Evolutionary conservation across 2,329 filamentous ascomycete species (phyloP).

Genomic region (Cordyceps tenuipes): DNA sequence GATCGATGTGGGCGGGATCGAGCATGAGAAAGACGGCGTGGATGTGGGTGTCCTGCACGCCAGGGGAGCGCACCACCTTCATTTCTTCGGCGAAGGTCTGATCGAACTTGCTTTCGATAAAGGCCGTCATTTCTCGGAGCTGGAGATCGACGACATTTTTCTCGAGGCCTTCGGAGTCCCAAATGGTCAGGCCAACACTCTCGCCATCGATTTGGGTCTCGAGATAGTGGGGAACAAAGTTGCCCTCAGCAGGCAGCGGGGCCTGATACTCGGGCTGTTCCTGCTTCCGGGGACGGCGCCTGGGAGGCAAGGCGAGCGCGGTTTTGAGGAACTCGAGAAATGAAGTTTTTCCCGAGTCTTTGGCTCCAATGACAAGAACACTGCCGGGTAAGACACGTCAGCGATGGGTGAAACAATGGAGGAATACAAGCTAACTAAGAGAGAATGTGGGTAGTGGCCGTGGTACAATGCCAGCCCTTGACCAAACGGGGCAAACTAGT

Average conservation of each 20-base stretch:
- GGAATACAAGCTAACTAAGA: neutral
- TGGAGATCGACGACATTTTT: slow-evolving; percentile 94
- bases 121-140: slow-evolving; percentile 80
- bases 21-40: slow-evolving; percentile 91
- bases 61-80: slow-evolving; percentile 89
- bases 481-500: neutral
- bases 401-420: neutral
- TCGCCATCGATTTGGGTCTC: slow-evolving; percentile 93
- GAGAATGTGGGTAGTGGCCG: neutral
- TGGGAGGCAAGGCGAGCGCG: slow-evolving; percentile 71
- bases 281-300: slow-evolving; percentile 56
- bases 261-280: slow-evolving; percentile 52
- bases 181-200: slow-evolving; percentile 83
- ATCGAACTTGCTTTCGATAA: slow-evolving; percentile 96
- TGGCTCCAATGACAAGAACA: slow-evolving; percentile 81
- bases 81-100: slow-evolving; percentile 97
- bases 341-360: slow-evolving; percentile 86
- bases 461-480: neutral
- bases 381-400: slow-evolving; percentile 36
- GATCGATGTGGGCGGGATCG: slow-evolving; percentile 77
- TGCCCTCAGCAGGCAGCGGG: slow-evolving; percentile 48
- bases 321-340: slow-evolving; percentile 94
- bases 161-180: slow-evolving; percentile 93
- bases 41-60: slow-evolving; percentile 91
- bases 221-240: slow-evolving; percentile 80